Base-by-base conservation (phyloP, 352 stramenopile species). In the Pythium aphanidermatum region DNA sequence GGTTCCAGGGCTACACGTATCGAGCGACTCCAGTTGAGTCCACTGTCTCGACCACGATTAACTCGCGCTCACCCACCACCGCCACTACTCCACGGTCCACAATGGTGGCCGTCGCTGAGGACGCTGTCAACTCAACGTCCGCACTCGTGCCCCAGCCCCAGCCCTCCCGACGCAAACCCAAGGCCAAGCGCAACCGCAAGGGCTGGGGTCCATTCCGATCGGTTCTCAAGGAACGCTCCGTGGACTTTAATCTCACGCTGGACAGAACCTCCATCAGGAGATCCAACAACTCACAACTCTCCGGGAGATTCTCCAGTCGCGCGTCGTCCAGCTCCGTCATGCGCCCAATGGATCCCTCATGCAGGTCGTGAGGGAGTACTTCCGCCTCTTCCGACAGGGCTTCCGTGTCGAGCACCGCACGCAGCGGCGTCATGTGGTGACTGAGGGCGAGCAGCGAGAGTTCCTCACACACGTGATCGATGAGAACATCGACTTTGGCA, bases 221-320 rank as follows among this genome's bases (percentile, higher is more conserved):
- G 23, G 48, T 66, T 8, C 21, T 54, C 37, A 60, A 60, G 26
- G 55, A 71, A 50, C 53, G 62, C 3, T 68, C 58, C 10, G 49
- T 63, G n/a, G 59, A 63, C 24, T 69, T 73, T 43, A 73, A 69
- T 25, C 46, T 73, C 5, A 69, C 44, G 34, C 60, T 73, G 14
- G 59, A 73, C 56, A 73, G 35, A 35, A 46, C 16, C 42, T 73
- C 13, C 47, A 55, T 42, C 58, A 69, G 26, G 50, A 70, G 32
- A 51, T 70, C 25, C 55, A 45, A 27, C 44, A 67, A 30, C 30
- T 68, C 20, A 31, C 23, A 21, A 46, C 38, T 14, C 9, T 50
- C 32, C 55, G 58, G 23, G 46, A 58, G 14, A 12, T 58, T 43
- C 34, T 60, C 17, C 6, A 50, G 14, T 40, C 39, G 17, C 38